Base-by-base conservation (phyloP, 805 yeast species). In the Candida ulmi region DNA sequence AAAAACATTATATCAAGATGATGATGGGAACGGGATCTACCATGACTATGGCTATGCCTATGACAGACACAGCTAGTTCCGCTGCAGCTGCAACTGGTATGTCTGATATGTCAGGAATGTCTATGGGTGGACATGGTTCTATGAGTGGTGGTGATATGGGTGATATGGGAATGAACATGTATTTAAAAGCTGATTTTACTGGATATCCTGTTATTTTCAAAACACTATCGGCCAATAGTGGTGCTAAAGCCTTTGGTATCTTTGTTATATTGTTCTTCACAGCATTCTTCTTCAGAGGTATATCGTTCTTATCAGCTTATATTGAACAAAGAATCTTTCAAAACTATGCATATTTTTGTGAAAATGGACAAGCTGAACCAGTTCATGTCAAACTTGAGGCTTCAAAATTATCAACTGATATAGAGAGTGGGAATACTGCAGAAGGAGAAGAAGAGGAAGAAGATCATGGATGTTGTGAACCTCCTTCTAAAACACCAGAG, bases 211-310 rank as follows among this genome's bases (percentile, higher is more conserved):
- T 84, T 0, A 52, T 84, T 5, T 84, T 84, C 62, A 60, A 68
- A 42, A 61, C 63, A 0, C 60, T 84, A 35, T 51, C 54, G 11
- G 91, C 91, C 3, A 48, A 63, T 2, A 64, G 61, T 31, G 73
- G 73, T 19, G 88, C 71, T 9, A 71, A 72, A 38, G 88, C 86
- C 0, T 84, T 84, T 57, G 95, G 91, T 18, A 82, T 84, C 13
- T 84, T 83, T 52, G 62, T 78, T 27, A 62, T 80, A 12, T 55
- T 84, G 17, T 75, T 84, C 54, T 73, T 72, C 21, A 62, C 75
- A 2, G 79, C 80, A 1, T 74, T 84, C 52, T 63, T 71, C 28
- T 68, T 79, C 43, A 73, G 84, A 54, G 81, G 84, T 2, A 39
- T 80, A 7, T 71, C 74, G 33, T 83, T 82, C 55, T 46, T 72